Percentiles rank a stretch among this genome's conserved stretches.
These are phyloP conservation scores for Ceriops decandra DNA, from an alignment of 345 rosid species.

Conservation along the genomic window DNA sequence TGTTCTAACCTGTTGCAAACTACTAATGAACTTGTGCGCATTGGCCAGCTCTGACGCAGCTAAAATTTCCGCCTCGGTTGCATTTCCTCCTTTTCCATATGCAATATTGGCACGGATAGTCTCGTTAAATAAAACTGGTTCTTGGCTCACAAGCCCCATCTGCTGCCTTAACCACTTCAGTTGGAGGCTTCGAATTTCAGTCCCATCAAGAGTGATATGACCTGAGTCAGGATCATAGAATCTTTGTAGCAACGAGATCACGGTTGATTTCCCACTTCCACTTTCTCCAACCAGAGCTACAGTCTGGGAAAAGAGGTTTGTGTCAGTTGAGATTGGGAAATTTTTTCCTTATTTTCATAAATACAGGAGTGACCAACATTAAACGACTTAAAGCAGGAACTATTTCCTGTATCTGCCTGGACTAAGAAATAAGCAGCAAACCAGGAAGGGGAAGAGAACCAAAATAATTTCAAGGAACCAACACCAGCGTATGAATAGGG, in stretches of 20 bases:
- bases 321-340: too few relatives aligned
- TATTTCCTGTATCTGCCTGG: too few relatives aligned
- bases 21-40: conserved; percentile 77
- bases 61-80: conserved; percentile 59
- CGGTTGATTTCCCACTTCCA: conserved; percentile 84
- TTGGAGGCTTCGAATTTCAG: conserved; percentile 54
- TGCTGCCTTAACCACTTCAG: conserved; percentile 80
- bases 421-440: too few relatives aligned
- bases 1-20: conserved; percentile 63
- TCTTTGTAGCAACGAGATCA: conserved; percentile 66
- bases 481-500: background rate
- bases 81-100: conserved; percentile 74
- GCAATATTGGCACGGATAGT: conserved; percentile 80
- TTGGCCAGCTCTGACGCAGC: conserved; percentile 74
- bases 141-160: conserved; percentile 88
- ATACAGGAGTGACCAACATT: too few relatives aligned
- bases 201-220: conserved; percentile 61
- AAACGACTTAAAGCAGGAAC: too few relatives aligned
- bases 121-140: conserved; percentile 73
- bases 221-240: conserved; percentile 84
- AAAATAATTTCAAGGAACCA: background rate
- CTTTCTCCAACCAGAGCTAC: conserved; percentile 89
- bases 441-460: background rate
- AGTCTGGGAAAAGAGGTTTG: conserved; percentile 40
- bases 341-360: background rate